Base-by-base conservation (phyloP, 345 rosid genomes). In the Citrus australasica region DNA sequence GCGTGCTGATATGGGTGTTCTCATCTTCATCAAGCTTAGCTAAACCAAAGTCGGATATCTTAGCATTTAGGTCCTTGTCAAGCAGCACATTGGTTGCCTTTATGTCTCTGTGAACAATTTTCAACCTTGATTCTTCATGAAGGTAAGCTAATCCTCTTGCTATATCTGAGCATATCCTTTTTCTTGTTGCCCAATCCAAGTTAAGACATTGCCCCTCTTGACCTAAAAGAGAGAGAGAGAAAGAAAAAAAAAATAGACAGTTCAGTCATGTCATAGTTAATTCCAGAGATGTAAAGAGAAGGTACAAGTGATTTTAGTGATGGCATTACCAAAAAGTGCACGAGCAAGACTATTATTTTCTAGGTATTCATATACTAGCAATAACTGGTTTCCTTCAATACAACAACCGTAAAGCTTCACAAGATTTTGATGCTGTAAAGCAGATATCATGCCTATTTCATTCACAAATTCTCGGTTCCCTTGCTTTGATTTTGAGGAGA, bases 1-100 rank as follows among this genome's bases (percentile, higher is more conserved):
- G 82, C 5, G 92, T 91, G 84, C 92, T 91, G 71, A 89, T 90
- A 82, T 90, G 94, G 2, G 94, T 90, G 76, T 90, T 86, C 84
- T 89, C 94, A 77, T 87, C 94, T 78, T 91, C 94, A 69, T 91
- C 90, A 27, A 91, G 94, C 79, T 91, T 91, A 46, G 94, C 94
- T 67, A 91, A 82, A 76, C 94, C 94, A 67, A 90, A 91, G 76
- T 91, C 92, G 0, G 94, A 91, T 67, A 91, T 91, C 88, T 91
- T 91, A 32, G 94, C 91, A 82, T 82, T 86, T 65, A 91, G 80
- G 68, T 83, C 86, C 85, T 76, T 85, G 56, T 89, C 94, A 48
- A 91, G 94, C 71, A 91, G 84, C 78, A 91, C 95, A 78, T 91
- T 91, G 13, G 92, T 88, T 11, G 94, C 92, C 69, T 91, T 91